Evolutionary conservation across 2,329 filamentous ascomycete species (phyloP).

Genomic region (Colletotrichum echinochloae): DNA sequence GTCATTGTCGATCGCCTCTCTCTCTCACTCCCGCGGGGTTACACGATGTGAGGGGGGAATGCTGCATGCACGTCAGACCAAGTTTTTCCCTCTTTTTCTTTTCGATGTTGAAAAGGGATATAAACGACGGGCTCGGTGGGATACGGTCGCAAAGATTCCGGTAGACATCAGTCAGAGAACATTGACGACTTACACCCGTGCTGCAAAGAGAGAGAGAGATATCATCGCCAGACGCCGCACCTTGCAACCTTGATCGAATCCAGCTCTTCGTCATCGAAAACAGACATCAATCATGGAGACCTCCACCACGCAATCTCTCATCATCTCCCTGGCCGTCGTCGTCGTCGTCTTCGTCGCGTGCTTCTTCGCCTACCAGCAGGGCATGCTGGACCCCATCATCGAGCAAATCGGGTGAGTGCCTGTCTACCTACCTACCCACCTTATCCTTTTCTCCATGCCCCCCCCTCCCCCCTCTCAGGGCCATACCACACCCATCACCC

Average conservation of each 20-base stretch:
- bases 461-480: too few species aligned
- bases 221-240: neutral
- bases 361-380: constrained; percentile 53
- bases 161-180: neutral
- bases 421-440: too few species aligned
- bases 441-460: too few species aligned
- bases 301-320: constrained; percentile 38
- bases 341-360: constrained; percentile 47
- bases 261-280: too few species aligned
- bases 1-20: constrained; percentile 34
- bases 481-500: too few species aligned
- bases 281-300: constrained; percentile 29
- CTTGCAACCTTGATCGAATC: neutral
- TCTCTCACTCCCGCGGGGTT: neutral
- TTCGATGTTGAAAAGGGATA: constrained; percentile 4
- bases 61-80: constrained; percentile 18
- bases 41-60: neutral
- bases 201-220: neutral
- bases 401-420: constrained; percentile 48
- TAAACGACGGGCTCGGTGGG: constrained; percentile 8
- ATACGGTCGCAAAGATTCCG: too few species aligned
- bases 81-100: constrained; percentile 1
- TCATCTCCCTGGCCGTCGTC: constrained; percentile 46
- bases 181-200: neutral
- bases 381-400: constrained; percentile 53